Percentiles rank a stretch among this genome's conserved stretches.
phyloP scores from a whole-genome alignment of 257 asterid genomes.

The Fraxinus cuspidata region DNA sequence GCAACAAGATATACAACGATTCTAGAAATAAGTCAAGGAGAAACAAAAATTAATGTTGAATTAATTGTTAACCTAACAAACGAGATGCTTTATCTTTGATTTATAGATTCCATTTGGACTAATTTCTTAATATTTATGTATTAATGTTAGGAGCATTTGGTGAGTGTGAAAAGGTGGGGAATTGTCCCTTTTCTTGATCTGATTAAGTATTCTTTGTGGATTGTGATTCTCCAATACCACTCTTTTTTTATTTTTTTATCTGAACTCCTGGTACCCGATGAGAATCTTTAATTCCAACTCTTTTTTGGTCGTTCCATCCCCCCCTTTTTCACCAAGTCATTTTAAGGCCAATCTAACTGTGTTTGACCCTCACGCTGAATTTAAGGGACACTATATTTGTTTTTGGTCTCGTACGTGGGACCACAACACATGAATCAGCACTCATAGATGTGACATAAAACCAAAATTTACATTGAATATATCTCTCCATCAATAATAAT shows the following conservation, averaged over 20 bases:
- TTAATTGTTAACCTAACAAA: constrained; percentile 27
- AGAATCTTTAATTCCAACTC: constrained; percentile 30
- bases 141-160: constrained; percentile 7
- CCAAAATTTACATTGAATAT: too few species aligned
- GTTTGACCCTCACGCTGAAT: background rate
- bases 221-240: constrained; percentile 36
- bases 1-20: constrained; percentile 1
- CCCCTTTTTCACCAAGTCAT: too few species aligned
- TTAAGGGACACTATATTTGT: too few species aligned
- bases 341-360: background rate
- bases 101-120: constrained; percentile 57
- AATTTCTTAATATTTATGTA: constrained; percentile 27
- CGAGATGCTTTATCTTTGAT: constrained; percentile 33
- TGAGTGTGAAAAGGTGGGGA: constrained; percentile 6
- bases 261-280: constrained; percentile 23
- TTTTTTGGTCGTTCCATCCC: background rate
- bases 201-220: constrained; percentile 20
- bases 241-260: background rate
- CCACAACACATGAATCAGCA: too few species aligned
- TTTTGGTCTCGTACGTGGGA: too few species aligned
- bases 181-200: constrained; percentile 29
- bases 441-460: too few species aligned
- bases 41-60: constrained; percentile 32
- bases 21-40: constrained; percentile 31
- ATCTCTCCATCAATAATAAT: too few species aligned